These are phyloP conservation scores for Zopfia rhizophila DNA, from an alignment of 2,329 filamentous ascomycete species.

Conservation along the genomic window DNA sequence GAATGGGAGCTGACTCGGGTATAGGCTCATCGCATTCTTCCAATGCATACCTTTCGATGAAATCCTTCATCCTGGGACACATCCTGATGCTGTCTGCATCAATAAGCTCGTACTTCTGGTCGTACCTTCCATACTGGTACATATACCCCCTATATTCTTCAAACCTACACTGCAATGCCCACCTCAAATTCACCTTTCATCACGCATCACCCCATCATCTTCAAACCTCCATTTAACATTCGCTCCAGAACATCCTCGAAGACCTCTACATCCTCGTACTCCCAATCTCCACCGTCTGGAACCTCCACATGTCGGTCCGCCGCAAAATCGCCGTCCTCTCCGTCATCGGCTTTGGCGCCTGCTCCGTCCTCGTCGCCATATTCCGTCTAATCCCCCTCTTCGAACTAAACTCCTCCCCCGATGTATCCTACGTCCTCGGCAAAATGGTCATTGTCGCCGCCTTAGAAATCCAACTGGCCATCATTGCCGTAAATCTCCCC, in stretches of 20 bases:
- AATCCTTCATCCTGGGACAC: conserved; percentile 35
- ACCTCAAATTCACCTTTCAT: too few species aligned
- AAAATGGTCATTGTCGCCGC: conserved; percentile 46
- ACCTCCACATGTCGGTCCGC: conserved; percentile 29
- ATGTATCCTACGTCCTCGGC: conserved; percentile 42
- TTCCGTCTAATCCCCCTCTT: conserved; percentile 33
- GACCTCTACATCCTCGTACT: conserved; percentile 36
- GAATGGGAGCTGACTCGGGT: not conserved
- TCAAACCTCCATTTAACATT: conserved; percentile 11
- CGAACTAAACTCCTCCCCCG: conserved; percentile 33
- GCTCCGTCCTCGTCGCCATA: conserved; percentile 33
- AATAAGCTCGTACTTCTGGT: conserved; percentile 38
- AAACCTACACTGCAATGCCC: conserved; percentile 55
- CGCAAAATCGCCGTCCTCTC: conserved; percentile 32
- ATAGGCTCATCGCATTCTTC: conserved; percentile 36
- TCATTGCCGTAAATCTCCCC: conserved; percentile 47
- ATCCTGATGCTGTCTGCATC: conserved; percentile 37
- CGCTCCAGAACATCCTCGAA: conserved; percentile 26
- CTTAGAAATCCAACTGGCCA: conserved; percentile 44
- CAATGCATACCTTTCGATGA: conserved; percentile 46
- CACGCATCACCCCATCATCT: conserved; percentile 58
- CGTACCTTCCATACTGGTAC: conserved; percentile 37
- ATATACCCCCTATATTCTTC: not conserved
- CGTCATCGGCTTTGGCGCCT: conserved; percentile 42
- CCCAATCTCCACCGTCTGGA: conserved; percentile 29